phyloP scores from a whole-genome alignment of 2,329 filamentous ascomycete species.

The Sclerotiophoma versabilis region DNA sequence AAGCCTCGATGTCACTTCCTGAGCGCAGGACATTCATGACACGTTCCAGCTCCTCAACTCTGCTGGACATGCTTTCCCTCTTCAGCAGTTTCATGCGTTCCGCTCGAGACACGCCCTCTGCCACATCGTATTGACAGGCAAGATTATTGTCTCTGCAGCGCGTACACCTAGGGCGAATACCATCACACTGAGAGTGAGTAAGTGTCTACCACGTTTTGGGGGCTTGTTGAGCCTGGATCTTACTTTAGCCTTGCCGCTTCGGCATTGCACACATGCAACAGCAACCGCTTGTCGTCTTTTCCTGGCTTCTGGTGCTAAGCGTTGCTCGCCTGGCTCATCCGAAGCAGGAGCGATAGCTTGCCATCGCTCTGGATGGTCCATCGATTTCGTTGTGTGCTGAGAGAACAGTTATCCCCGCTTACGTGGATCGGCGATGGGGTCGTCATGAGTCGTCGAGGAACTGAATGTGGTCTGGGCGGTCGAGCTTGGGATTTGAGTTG shows the following conservation, averaged over 20 bases:
- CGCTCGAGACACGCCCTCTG: constrained; percentile 33
- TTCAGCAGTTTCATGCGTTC: constrained; percentile 37
- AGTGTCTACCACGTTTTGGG: neutral
- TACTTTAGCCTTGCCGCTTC: constrained; percentile 37
- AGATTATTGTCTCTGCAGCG: constrained; percentile 30
- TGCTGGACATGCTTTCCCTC: constrained; percentile 26
- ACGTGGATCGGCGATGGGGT: constrained; percentile 11
- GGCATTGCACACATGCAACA: constrained; percentile 34
- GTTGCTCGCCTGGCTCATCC: constrained; percentile 31
- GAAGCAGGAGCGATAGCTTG: constrained; percentile 34
- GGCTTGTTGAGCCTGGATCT: constrained; percentile 3
- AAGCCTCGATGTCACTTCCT: constrained; percentile 29
- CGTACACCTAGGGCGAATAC: constrained; percentile 28
- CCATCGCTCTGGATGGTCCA: constrained; percentile 34
- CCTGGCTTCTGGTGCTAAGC: constrained; percentile 22
- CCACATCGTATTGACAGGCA: constrained; percentile 33
- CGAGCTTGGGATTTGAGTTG: neutral
- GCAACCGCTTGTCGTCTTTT: constrained; percentile 32
- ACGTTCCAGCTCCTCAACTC: constrained; percentile 31
- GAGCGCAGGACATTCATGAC: constrained; percentile 29
- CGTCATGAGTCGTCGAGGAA: constrained; percentile 10
- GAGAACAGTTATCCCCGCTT: constrained; percentile 6
- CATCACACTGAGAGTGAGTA: constrained; percentile 29
- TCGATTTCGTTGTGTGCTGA: constrained; percentile 10
- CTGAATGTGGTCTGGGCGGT: neutral